Base-by-base conservation (phyloP, 305 asterid genomes). In the Lippia alba region DNA sequence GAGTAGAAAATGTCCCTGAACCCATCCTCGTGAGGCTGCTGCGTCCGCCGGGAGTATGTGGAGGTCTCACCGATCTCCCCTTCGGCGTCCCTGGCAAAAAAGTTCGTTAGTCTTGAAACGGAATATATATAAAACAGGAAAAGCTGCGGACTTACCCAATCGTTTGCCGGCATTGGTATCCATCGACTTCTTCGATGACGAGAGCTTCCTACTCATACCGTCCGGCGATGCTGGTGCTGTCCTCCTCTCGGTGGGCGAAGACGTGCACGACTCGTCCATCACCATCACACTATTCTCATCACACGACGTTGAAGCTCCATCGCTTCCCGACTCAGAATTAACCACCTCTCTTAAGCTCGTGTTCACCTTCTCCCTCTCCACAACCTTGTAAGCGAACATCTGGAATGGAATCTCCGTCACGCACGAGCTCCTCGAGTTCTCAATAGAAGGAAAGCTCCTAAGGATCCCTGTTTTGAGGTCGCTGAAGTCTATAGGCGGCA, bases 271-370 rank as follows among this genome's bases (percentile, higher is more conserved):
- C 41, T 89, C 94, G 5, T 85, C 96, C 34, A 59, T 75, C 39
- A 70, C 62, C 46, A 72, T 49, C 36, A 73, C 70, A 61, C 3
- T 24, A 24, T 50, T 76, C 57, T 87, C 97, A 3, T 92, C 96
- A 7, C 86, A 96, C 39, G 86, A 83, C 3, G 87, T 87, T 2
- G 96, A 90, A 74, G 90, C 85, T 36, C 81, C 91, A 61, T 94
- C 98, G 53, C 98, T 94, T 36, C 96, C 94, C 12, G 98, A 91
- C 66, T 94, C 96, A 0, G 89, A 91, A 55, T 67, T 67, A 4
- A 36, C 41, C 7, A 36, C 41, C 7, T 94, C 98, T 62, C 90
- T 83, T 46, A 56, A 81, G 63, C 76, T 74, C 36, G 70, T 11
- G 20, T 62, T 76, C 0, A 68, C 75, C 56, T 74, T 93, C 74